Evolutionary conservation across 495 filamentous ascomycete species (phyloP).

Genomic region (Trypethelium eluteriae): DNA sequence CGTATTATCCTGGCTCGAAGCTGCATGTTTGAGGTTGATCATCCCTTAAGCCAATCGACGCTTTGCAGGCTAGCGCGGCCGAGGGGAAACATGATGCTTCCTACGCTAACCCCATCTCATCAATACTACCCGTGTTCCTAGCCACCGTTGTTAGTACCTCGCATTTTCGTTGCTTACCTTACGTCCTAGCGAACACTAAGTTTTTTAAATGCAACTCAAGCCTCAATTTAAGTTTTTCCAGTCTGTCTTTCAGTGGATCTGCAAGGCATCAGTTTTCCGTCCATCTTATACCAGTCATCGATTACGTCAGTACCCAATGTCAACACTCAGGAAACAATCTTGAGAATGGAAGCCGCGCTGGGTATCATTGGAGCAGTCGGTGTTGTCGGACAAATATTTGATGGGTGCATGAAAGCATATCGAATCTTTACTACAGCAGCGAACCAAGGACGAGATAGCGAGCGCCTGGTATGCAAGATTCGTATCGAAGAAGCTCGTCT

Average conservation of each 20-base stretch:
- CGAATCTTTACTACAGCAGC: conserved; percentile 31
- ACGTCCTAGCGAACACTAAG: neutral
- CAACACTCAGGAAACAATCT: neutral
- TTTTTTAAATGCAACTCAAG: no score
- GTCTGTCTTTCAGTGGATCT: no score
- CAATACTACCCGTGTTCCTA: neutral
- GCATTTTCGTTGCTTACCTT: neutral
- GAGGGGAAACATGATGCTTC: neutral
- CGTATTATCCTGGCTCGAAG: neutral
- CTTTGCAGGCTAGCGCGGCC: neutral
- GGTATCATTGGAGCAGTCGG: conserved; percentile 26
- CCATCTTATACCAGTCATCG: neutral
- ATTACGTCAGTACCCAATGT: neutral
- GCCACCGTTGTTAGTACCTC: no score
- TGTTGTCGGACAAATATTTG: conserved; percentile 29
- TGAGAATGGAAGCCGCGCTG: conserved; percentile 23
- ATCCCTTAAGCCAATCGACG: neutral
- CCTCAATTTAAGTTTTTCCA: no score
- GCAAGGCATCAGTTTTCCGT: no score
- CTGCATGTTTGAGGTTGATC: conserved; percentile 3
- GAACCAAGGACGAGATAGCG: conserved; percentile 32
- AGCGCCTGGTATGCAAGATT: conserved; percentile 36
- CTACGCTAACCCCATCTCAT: neutral
- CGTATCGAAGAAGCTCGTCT: conserved; percentile 37
- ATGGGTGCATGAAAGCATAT: conserved; percentile 36